Percentiles rank a stretch among this genome's conserved stretches.
phyloP scores from a whole-genome alignment of 2,329 filamentous ascomycete genomes.

The Teratosphaeria epicoccoides region DNA sequence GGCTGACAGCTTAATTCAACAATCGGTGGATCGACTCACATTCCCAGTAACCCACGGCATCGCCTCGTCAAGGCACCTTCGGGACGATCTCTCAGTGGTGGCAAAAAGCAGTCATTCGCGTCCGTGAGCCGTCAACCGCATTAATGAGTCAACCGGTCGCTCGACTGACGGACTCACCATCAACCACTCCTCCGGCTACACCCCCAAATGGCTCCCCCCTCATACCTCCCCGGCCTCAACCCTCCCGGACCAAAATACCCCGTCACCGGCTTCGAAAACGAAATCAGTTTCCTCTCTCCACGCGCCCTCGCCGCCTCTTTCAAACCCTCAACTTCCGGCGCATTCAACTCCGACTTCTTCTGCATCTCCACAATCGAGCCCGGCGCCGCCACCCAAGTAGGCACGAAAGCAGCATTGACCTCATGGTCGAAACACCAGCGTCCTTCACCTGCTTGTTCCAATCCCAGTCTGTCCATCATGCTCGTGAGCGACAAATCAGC shows the following conservation, averaged over 20 bases:
- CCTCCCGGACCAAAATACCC: background rate
- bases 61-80: too few species aligned
- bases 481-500: background rate
- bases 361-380: background rate
- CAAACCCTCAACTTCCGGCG: background rate
- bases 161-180: background rate
- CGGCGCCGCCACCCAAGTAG: background rate
- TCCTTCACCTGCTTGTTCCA: background rate
- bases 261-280: background rate
- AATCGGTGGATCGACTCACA: too few species aligned
- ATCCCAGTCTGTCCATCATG: background rate
- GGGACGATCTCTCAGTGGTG: too few species aligned
- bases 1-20: too few species aligned
- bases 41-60: too few species aligned
- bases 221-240: background rate
- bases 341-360: background rate
- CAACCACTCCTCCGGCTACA: background rate
- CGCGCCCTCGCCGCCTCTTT: background rate
- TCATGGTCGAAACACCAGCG: background rate
- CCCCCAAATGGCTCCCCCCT: background rate
- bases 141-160: too few species aligned
- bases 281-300: background rate
- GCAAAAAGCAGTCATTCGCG: too few species aligned
- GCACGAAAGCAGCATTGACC: background rate
- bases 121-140: too few species aligned